Base-by-base conservation (phyloP, 176 grass and related monocot genomes). In the bread wheat (Triticum aestivum) region DNA sequence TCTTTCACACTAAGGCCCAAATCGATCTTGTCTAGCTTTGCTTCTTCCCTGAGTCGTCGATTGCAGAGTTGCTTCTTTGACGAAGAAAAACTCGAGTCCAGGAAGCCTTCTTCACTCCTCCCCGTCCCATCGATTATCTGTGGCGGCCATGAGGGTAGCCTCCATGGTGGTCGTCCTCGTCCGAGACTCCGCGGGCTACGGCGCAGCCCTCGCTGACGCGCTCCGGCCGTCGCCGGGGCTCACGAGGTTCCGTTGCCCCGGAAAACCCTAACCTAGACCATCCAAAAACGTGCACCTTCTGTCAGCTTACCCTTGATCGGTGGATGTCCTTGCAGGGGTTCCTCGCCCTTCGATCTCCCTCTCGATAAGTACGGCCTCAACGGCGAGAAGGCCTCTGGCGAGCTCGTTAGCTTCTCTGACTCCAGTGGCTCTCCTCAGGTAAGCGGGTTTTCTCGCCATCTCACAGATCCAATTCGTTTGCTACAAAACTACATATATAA, bases 391-490 rank as follows among this genome's bases (percentile, higher is more conserved):
- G 93, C 91, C 10, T 85, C 83, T 2, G 91, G 71, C 71, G 93
- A 95, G 79, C 65, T 98, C 68, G 61, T 98, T 15, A 90, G 86
- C 65, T 95, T 97, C 85, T 32, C 90, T 23, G 85, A 95, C 84
- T 79, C 82, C 14, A 61, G 8, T 87, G 92, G 89, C 42, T 85
- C 87, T 59, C 91, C 91, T 73, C 87, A 93, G 79, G 95, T 91
- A 41, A 54, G 79, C 68, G 42, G 33, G 1, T 79, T 69, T 87
- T 84, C 70, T 79, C 8, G 10, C 13, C 34, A n/a, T 82, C 49
- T 52, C 9, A 58, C 80, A 17, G 77, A 47, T 76, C 71, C 37
- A 7, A 30, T 86, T 69, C n/a, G 20, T 69, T 21, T 62, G 14
- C 1, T 70, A 0, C 15, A 5, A 34, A 24, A 68, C 64, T 37